These are phyloP conservation scores for Echites panduratus DNA, from an alignment of 257 asterid species.

Conservation along the genomic window DNA sequence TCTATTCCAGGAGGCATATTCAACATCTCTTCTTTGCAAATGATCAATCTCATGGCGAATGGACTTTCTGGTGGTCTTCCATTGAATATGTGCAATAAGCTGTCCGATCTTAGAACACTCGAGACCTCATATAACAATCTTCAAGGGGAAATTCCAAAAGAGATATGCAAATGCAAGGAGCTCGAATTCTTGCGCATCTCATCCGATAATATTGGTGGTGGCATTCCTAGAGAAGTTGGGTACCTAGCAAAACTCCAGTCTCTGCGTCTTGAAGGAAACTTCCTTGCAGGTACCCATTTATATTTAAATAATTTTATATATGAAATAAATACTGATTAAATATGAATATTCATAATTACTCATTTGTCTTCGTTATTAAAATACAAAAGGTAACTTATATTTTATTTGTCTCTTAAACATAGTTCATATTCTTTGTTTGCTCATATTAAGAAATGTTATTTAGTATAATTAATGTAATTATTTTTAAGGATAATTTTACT, in stretches of 20 bases:
- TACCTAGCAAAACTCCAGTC: conserved; percentile 11
- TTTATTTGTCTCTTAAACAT: no score
- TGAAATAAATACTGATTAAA: no score
- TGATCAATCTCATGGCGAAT: conserved; percentile 10
- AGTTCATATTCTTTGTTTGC: no score
- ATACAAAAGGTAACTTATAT: no score
- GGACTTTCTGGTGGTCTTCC: conserved; percentile 23
- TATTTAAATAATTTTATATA: no score
- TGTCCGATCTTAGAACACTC: background rate
- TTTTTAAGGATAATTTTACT: no score
- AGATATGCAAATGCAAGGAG: conserved; percentile 25
- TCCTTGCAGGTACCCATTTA: no score
- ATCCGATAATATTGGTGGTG: conserved; percentile 28
- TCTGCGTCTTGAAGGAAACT: conserved; percentile 21
- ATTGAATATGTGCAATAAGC: no score
- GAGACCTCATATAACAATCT: conserved; percentile 18
- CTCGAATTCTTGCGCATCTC: conserved; percentile 27
- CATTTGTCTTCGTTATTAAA: no score
- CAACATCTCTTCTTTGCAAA: conserved; percentile 21
- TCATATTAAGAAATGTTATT: no score
- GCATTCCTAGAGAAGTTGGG: conserved; percentile 28
- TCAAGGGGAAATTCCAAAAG: conserved; percentile 28
- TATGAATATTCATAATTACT: no score
- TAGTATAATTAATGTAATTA: no score
- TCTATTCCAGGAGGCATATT: conserved; percentile 21